phyloP scores from a whole-genome alignment of 2,329 filamentous ascomycete genomes.

The Ceratocystiopsis minuta region DNA sequence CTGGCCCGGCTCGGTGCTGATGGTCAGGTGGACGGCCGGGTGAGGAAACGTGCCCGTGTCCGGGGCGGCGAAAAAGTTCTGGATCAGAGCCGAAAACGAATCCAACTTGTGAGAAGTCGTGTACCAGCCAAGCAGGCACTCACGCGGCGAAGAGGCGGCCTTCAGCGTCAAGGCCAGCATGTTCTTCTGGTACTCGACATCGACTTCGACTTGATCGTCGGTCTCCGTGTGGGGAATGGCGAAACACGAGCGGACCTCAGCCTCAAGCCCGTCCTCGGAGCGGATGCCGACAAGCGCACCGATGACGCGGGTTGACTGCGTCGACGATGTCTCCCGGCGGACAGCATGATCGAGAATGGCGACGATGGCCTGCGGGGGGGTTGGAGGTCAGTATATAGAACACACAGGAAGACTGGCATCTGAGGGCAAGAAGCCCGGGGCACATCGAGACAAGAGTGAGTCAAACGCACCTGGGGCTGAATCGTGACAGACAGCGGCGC shows the following conservation, averaged over 20 bases:
- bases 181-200: constrained; percentile 99
- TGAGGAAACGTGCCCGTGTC: constrained; percentile 95
- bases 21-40: constrained; percentile 92
- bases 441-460: neutral
- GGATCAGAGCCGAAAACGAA: constrained; percentile 94
- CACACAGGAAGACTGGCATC: too few relatives aligned
- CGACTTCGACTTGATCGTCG: constrained; percentile 95
- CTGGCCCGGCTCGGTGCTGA: constrained; percentile 74
- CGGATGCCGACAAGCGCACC: constrained; percentile 85
- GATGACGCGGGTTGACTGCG: constrained; percentile 88
- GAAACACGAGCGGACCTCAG: constrained; percentile 91
- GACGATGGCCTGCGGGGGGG: constrained; percentile 40
- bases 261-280: constrained; percentile 91
- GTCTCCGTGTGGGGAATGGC: constrained; percentile 97
- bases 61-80: constrained; percentile 97
- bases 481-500: constrained; percentile 86
- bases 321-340: constrained; percentile 56
- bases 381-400: neutral
- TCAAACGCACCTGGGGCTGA: constrained; percentile 59
- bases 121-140: constrained; percentile 94
- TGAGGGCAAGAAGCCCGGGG: neutral
- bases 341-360: constrained; percentile 84
- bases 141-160: constrained; percentile 58
- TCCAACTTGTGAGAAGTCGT: constrained; percentile 93
- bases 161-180: constrained; percentile 93